phyloP scores from a whole-genome alignment of 805 yeast genomes.

The Zygotorulaspora florentina region DNA sequence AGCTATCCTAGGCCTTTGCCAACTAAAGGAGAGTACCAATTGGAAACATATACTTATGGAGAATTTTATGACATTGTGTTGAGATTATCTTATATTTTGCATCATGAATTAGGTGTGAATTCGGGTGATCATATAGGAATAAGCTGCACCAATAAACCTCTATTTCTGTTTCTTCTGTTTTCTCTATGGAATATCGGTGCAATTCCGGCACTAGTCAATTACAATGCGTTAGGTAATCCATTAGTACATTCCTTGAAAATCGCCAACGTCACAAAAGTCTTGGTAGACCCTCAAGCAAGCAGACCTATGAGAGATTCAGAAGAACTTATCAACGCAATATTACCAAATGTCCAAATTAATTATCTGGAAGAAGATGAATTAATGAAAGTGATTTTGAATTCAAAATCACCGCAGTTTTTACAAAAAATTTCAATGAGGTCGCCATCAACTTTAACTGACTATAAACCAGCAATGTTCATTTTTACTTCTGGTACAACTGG shows the following conservation, averaged over 20 bases:
- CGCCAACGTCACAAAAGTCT: constrained; percentile 58
- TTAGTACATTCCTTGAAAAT: constrained; percentile 74
- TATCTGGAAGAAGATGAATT: constrained; percentile 52
- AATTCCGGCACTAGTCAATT: constrained; percentile 79
- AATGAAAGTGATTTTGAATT: constrained; percentile 37
- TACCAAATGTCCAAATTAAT: constrained; percentile 42
- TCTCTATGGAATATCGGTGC: constrained; percentile 93
- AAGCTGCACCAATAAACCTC: constrained; percentile 77
- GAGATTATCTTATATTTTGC: constrained; percentile 61
- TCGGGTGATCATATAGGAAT: constrained; percentile 68
- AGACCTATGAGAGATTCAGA: constrained; percentile 50
- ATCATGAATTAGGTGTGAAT: constrained; percentile 57
- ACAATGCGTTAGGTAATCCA: constrained; percentile 68
- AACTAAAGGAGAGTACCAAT: constrained; percentile 52
- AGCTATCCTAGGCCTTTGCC: constrained; percentile 45
- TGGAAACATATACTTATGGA: constrained; percentile 63
- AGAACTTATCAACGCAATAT: constrained; percentile 34
- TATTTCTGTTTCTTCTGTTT: constrained; percentile 74
- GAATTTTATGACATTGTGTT: constrained; percentile 65
- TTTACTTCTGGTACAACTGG: constrained; percentile 96
- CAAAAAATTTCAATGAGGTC: constrained; percentile 56
- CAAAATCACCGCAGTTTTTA: constrained; percentile 46
- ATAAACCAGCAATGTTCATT: constrained; percentile 64
- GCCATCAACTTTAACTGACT: constrained; percentile 47
- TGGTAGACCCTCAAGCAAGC: constrained; percentile 70